phyloP scores from a whole-genome alignment of 352 stramenopile genomes.

The Blastocystis sp. region DNA sequence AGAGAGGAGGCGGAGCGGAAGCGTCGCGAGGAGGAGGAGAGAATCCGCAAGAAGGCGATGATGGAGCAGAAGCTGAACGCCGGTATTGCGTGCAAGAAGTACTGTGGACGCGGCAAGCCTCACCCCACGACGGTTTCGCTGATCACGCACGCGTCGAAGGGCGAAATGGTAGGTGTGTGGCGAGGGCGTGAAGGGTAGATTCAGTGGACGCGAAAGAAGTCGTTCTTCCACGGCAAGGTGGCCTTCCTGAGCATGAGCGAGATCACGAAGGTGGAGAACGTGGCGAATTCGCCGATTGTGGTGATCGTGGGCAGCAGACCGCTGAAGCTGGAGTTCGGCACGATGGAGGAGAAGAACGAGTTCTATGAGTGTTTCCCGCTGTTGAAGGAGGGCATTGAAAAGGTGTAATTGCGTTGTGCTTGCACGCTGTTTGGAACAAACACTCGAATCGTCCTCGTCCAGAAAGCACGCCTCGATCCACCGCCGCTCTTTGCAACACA shows the following conservation, averaged over 20 bases:
- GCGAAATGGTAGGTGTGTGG: not conserved
- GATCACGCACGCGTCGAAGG: slow-evolving; percentile 50
- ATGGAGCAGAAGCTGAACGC: slow-evolving; percentile 50
- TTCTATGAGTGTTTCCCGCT: slow-evolving; percentile 71
- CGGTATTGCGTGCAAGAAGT: slow-evolving; percentile 57
- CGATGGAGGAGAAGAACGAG: slow-evolving; percentile 50
- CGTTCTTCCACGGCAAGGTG: slow-evolving; percentile 41
- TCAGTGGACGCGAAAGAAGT: slow-evolving; percentile 62
- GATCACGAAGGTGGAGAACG: slow-evolving; percentile 38
- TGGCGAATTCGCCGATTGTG: not conserved
- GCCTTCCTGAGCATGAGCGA: slow-evolving; percentile 20
- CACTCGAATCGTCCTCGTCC: slow-evolving; percentile 33
- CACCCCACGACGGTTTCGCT: slow-evolving; percentile 40
- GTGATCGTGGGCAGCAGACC: not conserved
- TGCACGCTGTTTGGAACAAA: slow-evolving; percentile 51
- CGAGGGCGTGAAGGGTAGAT: slow-evolving; percentile 6
- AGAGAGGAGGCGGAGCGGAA: slow-evolving; percentile 62
- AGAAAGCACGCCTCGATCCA: not conserved
- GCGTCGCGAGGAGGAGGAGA: slow-evolving; percentile 56
- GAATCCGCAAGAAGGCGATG: slow-evolving; percentile 33
- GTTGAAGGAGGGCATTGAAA: slow-evolving; percentile 20
- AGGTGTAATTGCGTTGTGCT: slow-evolving; percentile 35
- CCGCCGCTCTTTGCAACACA: not conserved
- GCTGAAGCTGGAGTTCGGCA: slow-evolving; percentile 52
- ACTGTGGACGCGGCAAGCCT: slow-evolving; percentile 50